Evolutionary conservation across 1,139 yeast genomes (phyloP), one percentile per base, ranked within the genome.

Genomic region (Scheffersomyces lignicola): DNA sequence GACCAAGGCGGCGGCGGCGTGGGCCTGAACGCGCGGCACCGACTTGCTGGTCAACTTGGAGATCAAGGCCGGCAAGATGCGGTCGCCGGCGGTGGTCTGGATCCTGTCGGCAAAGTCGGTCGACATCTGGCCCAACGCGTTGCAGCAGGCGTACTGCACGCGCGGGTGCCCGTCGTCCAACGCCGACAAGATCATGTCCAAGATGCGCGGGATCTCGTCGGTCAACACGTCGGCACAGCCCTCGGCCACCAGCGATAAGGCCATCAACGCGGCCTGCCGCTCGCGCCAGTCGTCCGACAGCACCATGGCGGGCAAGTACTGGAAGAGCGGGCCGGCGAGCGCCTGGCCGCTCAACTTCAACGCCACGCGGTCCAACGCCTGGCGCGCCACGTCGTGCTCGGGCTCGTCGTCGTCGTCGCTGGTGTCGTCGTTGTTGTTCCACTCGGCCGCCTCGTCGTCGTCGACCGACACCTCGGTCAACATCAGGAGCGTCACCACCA

Each of bases 1-100:
- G 29, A 92, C 97, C 52, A 92, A 71, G 0, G 98, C 98, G 32
- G 98, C 98, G 25, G 98, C 97, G 11, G 97, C 98, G 56, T 92
- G 98, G 0, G 97, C 89, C 63, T 90, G 97, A 18, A 92, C 98
- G 52, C 97, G 74, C 39, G 94, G 95, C 21, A 84, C 89, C 15
- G 86, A 78, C 39, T 72, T 71, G 43, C 66, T 69, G 3, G 84
- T 81, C 40, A 90, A 73, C 69, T 78, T 88, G 3, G 95, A 82
- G 38, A 90, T 86, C 45, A 92, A 74, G 5, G 95, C 94, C 8
- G 97, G 97, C 36, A 94, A 69, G 28, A 92, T 82, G 45, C 84
- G 71, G 47, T 76, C 77, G 43, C 92, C 95, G 18, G 89, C 76
- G 34, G 86, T 80, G 52, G 83, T 74, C 66, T 92, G 97, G 43